These are phyloP conservation scores for Ogataea trehalophila DNA, from an alignment of 805 yeast species.

Conservation along the genomic window DNA sequence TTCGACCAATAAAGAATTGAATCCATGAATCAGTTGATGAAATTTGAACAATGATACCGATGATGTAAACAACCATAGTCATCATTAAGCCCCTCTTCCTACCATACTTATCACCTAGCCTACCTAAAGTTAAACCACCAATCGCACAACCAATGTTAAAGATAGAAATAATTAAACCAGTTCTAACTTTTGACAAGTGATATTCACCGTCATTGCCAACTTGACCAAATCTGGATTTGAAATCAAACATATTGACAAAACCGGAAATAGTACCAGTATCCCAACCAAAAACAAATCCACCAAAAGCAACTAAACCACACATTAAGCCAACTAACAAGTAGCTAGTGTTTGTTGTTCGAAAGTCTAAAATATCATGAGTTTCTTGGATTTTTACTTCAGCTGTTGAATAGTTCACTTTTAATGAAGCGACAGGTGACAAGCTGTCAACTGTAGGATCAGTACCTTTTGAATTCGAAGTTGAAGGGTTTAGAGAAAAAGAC, in stretches of 20 bases:
- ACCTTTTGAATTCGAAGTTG: no score
- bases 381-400: not conserved
- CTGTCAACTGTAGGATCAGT: no score
- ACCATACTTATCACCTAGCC: constrained; percentile 54
- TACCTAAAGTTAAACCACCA: constrained; percentile 59
- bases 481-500: no score
- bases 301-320: constrained; percentile 60
- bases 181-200: constrained; percentile 46
- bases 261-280: constrained; percentile 78
- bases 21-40: constrained; percentile 53
- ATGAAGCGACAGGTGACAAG: no score
- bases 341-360: constrained; percentile 1
- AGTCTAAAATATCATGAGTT: not conserved
- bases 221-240: constrained; percentile 48
- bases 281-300: constrained; percentile 74
- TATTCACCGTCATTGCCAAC: constrained; percentile 33
- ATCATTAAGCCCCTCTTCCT: constrained; percentile 52
- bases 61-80: constrained; percentile 50
- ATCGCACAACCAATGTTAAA: constrained; percentile 70
- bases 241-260: constrained; percentile 57
- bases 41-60: constrained; percentile 59
- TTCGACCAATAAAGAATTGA: constrained; percentile 61
- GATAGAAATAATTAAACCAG: constrained; percentile 64
- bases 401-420: no score
- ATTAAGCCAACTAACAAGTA: constrained; percentile 26